Percentiles rank a stretch among this genome's conserved stretches.
phyloP scores from a whole-genome alignment of 1,284 basidiomycete genomes.

The Austroboletus rostrupii region DNA sequence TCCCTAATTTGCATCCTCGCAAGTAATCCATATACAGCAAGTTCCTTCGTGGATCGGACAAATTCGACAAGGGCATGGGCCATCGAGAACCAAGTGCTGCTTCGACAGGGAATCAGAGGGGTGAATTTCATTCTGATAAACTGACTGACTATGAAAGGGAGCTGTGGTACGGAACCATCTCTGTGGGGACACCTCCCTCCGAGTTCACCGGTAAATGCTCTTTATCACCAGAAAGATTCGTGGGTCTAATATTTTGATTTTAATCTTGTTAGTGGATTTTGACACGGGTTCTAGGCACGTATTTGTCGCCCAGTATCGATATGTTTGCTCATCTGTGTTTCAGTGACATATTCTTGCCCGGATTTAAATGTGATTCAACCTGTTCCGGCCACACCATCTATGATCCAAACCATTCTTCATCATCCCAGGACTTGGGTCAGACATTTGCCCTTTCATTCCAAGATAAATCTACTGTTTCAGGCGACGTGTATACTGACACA shows the following conservation, averaged over 20 bases:
- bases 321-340: background rate
- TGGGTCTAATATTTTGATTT: background rate
- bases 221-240: background rate
- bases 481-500: slow-evolving; percentile 31
- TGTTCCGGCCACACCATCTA: slow-evolving; percentile 27
- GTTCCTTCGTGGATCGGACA: slow-evolving; percentile 8
- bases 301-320: background rate
- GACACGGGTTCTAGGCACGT: slow-evolving; percentile 20
- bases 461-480: slow-evolving; percentile 28
- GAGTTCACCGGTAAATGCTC: slow-evolving; percentile 13
- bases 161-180: slow-evolving; percentile 19
- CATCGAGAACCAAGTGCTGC: slow-evolving; percentile 4
- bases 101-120: background rate
- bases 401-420: slow-evolving; percentile 27
- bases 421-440: slow-evolving; percentile 19
- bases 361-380: background rate
- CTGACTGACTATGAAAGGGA: slow-evolving; percentile 14
- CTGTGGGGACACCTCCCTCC: slow-evolving; percentile 16
- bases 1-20: background rate
- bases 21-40: slow-evolving; percentile 11
- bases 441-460: slow-evolving; percentile 27
- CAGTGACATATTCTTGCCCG: slow-evolving; percentile 13
- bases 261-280: slow-evolving; percentile 13
- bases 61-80: slow-evolving; percentile 17
- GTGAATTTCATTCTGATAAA: slow-evolving; percentile 1